Evolutionary conservation across 2,329 filamentous ascomycete species (phyloP).

Genomic region (Fusarium sp.): DNA sequence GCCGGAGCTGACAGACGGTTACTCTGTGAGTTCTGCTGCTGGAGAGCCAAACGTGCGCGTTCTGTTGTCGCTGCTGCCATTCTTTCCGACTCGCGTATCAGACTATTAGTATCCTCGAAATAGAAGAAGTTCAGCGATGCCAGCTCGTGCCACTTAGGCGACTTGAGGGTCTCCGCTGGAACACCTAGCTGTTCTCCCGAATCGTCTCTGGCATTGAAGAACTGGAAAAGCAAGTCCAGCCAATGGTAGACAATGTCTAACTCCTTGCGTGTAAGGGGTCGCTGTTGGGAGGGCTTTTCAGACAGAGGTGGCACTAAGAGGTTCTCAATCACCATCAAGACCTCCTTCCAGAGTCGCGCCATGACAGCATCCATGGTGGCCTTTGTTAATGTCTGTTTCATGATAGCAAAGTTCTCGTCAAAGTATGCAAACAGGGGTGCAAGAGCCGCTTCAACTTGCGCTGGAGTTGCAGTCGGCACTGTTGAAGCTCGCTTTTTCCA

Average conservation of each 20-base stretch:
- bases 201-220: constrained; percentile 94
- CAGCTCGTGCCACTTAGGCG: constrained; percentile 97
- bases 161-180: constrained; percentile 90
- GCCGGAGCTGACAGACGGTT: constrained; percentile 78
- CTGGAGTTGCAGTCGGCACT: constrained; percentile 69
- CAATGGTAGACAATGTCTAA: constrained; percentile 95
- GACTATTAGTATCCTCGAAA: constrained; percentile 88
- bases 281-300: constrained; percentile 90
- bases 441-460: constrained; percentile 82
- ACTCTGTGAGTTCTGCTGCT: constrained; percentile 57
- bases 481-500: constrained; percentile 70
- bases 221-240: constrained; percentile 89
- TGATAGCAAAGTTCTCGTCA: constrained; percentile 98
- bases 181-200: constrained; percentile 85
- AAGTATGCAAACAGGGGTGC: constrained; percentile 93
- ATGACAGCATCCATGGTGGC: constrained; percentile 99
- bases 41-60: constrained; percentile 75
- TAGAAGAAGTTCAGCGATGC: constrained; percentile 99
- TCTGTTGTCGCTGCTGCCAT: constrained; percentile 91
- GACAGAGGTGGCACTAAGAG: constrained; percentile 93
- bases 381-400: constrained; percentile 95
- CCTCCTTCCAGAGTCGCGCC: constrained; percentile 98
- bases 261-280: constrained; percentile 84
- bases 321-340: constrained; percentile 88
- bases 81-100: constrained; percentile 93